A percentile compares a stretch with the other conserved stretches of the same genome.
phyloP scores from a whole-genome alignment of 2,329 filamentous ascomycete genomes.

The Penicillium sp. region DNA sequence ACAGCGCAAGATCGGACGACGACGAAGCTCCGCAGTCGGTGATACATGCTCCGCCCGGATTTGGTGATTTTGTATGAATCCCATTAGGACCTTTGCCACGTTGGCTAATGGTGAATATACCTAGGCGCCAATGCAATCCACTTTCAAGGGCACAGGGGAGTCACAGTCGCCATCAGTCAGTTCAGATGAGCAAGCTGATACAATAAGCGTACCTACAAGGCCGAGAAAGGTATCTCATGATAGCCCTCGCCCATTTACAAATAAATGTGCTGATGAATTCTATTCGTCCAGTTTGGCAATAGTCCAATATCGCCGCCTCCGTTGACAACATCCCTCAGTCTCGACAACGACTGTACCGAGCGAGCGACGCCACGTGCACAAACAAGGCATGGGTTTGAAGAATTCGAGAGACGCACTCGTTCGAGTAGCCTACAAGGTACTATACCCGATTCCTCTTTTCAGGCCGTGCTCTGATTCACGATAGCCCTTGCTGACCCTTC shows the following conservation, averaged over 20 bases:
- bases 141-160: constrained; percentile 7
- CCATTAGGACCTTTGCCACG: not conserved
- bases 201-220: constrained; percentile 3
- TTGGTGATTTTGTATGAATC: constrained; percentile 69
- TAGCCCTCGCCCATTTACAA: not conserved
- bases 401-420: constrained; percentile 50
- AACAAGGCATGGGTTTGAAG: constrained; percentile 71
- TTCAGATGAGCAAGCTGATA: constrained; percentile 6
- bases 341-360: constrained; percentile 63
- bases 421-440: constrained; percentile 77
- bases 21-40: constrained; percentile 73
- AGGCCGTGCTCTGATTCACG: constrained; percentile 8
- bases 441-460: constrained; percentile 30
- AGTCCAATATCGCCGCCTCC: constrained; percentile 63
- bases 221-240: constrained; percentile 14
- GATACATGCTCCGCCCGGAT: constrained; percentile 84
- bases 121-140: constrained; percentile 2
- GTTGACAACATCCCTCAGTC: constrained; percentile 71
- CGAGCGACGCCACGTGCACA: constrained; percentile 78
- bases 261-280: not conserved
- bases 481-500: constrained; percentile 8
- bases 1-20: constrained; percentile 56
- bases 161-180: constrained; percentile 9
- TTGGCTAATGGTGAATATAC: constrained; percentile 3
- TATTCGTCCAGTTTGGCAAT: constrained; percentile 25